A percentile compares a stretch with the other conserved stretches of the same genome.
phyloP scores from a whole-genome alignment of 768 basidiomycete species.

The Leccinum obscurum region DNA sequence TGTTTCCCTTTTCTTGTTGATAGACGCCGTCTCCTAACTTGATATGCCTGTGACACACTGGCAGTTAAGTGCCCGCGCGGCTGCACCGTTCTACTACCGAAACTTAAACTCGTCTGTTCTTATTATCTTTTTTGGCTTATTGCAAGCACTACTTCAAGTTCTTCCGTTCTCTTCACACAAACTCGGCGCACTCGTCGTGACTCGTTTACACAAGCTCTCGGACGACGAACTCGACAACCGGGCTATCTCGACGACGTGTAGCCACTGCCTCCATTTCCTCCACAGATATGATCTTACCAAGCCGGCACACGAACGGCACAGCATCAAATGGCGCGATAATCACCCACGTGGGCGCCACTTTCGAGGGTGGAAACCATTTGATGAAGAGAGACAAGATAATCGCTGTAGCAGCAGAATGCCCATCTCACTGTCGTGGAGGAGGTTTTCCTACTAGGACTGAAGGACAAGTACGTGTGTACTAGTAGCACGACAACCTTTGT shows the following conservation, averaged over 20 bases:
- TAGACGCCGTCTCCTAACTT: too few species aligned
- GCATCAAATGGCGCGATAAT: constrained; percentile 31
- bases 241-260: constrained; percentile 60
- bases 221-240: constrained; percentile 52
- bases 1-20: too few species aligned
- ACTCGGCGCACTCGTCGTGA: background rate
- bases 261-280: constrained; percentile 41
- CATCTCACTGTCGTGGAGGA: constrained; percentile 96
- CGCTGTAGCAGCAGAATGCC: constrained; percentile 73
- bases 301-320: constrained; percentile 32
- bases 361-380: constrained; percentile 82
- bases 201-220: constrained; percentile 16
- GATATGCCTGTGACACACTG: too few species aligned
- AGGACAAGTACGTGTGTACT: constrained; percentile 92
- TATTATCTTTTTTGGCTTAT: constrained; percentile 3
- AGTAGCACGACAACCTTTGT: background rate
- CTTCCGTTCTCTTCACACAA: constrained; percentile 4
- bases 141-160: background rate
- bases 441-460: constrained; percentile 87
- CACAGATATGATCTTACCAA: constrained; percentile 38
- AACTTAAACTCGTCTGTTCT: background rate
- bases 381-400: constrained; percentile 63
- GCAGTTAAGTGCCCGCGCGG: background rate
- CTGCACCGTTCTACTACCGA: constrained; percentile 5
- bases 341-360: constrained; percentile 76